Conservation (phyloP, 75 land plant species). For the Pinus albicaulis region DNA sequence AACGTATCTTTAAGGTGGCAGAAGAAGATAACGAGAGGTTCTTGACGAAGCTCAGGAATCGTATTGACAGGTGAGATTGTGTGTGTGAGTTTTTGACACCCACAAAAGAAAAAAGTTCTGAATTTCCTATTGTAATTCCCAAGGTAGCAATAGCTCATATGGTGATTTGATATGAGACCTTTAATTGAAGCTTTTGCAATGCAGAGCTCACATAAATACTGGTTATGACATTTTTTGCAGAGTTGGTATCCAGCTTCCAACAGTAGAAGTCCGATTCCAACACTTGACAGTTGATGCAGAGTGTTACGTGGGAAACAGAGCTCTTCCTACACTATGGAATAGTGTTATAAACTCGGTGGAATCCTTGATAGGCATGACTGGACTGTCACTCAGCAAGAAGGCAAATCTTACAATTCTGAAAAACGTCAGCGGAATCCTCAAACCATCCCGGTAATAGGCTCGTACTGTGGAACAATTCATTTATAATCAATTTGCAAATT, state of each 20-base stretch:
- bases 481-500: background rate
- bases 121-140: background rate
- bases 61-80: slow-evolving; percentile 67
- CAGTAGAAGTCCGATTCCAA: slow-evolving; percentile 78
- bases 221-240: slow-evolving; percentile 26
- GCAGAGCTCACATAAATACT: background rate
- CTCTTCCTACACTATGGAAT: slow-evolving; percentile 77
- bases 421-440: slow-evolving; percentile 50
- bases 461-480: background rate
- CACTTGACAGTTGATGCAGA: slow-evolving; percentile 69
- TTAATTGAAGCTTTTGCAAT: background rate
- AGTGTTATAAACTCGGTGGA: slow-evolving; percentile 49
- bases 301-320: slow-evolving; percentile 66
- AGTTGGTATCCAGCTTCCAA: slow-evolving; percentile 83
- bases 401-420: slow-evolving; percentile 45
- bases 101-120: no score
- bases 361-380: slow-evolving; percentile 41
- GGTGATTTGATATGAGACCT: background rate
- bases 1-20: slow-evolving; percentile 61
- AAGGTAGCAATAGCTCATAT: background rate
- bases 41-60: slow-evolving; percentile 49
- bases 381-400: slow-evolving; percentile 44
- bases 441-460: background rate
- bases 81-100: background rate
- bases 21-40: slow-evolving; percentile 91